Evolutionary conservation across 106 monocot species (phyloP).

Genomic region (Alisma plantagoaquatica): DNA sequence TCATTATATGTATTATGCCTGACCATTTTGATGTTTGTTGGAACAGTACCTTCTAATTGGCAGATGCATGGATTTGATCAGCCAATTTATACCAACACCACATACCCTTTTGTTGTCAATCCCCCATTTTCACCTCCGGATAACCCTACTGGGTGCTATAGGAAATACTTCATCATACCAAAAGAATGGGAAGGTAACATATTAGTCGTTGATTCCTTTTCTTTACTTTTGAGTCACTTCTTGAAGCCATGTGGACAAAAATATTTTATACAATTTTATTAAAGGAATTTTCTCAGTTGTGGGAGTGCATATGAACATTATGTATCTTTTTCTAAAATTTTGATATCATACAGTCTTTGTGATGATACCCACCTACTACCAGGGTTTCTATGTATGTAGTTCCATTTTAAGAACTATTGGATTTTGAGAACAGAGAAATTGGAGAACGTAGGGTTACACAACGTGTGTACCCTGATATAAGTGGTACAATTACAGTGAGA

Average conservation of each 20-base stretch:
- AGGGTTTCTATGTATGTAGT: too few species aligned
- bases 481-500: too few species aligned
- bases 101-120: constrained; percentile 85
- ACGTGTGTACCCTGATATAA: too few species aligned
- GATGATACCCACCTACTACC: neutral
- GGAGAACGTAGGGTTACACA: too few species aligned
- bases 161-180: constrained; percentile 61
- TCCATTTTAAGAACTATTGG: too few species aligned
- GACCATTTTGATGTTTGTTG: constrained; percentile 20
- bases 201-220: neutral
- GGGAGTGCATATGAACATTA: neutral
- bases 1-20: too few species aligned
- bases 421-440: too few species aligned
- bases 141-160: constrained; percentile 90
- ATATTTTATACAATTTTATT: too few species aligned
- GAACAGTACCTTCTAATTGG: constrained; percentile 98
- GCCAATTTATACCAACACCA: constrained; percentile 85
- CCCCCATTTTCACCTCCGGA: constrained; percentile 74
- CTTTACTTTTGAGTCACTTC: neutral
- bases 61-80: constrained; percentile 98
- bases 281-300: neutral
- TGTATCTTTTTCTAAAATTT: neutral
- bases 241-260: neutral
- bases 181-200: constrained; percentile 73
- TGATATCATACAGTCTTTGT: neutral